phyloP scores from a whole-genome alignment of 495 filamentous ascomycete genomes.

The Penicillium canescens region DNA sequence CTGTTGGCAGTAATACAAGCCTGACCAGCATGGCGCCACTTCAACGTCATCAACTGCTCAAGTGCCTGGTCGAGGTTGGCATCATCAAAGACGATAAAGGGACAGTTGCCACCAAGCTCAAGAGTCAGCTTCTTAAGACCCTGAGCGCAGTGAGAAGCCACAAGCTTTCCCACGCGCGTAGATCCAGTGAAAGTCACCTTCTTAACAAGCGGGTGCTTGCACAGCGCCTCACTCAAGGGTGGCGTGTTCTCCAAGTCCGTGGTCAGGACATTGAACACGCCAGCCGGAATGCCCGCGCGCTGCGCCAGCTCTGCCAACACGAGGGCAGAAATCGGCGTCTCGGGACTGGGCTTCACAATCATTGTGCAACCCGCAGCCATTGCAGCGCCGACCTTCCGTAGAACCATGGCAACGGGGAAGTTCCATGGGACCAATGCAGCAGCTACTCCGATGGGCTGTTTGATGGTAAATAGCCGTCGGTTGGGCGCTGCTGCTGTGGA shows the following conservation, averaged over 20 bases:
- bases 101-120: conserved; percentile 75
- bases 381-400: conserved; percentile 68
- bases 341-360: conserved; percentile 61
- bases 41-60: conserved; percentile 58
- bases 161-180: conserved; percentile 62
- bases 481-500: conserved; percentile 55
- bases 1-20: conserved; percentile 75
- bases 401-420: conserved; percentile 62
- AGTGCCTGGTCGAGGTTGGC: conserved; percentile 66
- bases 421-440: conserved; percentile 71
- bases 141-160: conserved; percentile 58
- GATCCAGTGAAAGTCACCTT: conserved; percentile 77
- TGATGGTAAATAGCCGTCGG: conserved; percentile 67
- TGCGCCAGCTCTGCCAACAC: conserved; percentile 54
- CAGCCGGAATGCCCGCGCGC: conserved; percentile 56
- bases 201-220: conserved; percentile 61
- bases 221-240: conserved; percentile 62
- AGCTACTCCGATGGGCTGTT: conserved; percentile 67
- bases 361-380: conserved; percentile 73
- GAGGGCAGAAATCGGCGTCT: conserved; percentile 56
- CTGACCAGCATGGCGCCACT: conserved; percentile 70
- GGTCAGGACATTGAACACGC: conserved; percentile 58
- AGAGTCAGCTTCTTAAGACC: conserved; percentile 72
- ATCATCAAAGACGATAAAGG: conserved; percentile 74
- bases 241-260: conserved; percentile 63